These are phyloP conservation scores for Pseudogymnoascus sp. DNA, from an alignment of 2,329 filamentous ascomycete species.

Conservation along the genomic window DNA sequence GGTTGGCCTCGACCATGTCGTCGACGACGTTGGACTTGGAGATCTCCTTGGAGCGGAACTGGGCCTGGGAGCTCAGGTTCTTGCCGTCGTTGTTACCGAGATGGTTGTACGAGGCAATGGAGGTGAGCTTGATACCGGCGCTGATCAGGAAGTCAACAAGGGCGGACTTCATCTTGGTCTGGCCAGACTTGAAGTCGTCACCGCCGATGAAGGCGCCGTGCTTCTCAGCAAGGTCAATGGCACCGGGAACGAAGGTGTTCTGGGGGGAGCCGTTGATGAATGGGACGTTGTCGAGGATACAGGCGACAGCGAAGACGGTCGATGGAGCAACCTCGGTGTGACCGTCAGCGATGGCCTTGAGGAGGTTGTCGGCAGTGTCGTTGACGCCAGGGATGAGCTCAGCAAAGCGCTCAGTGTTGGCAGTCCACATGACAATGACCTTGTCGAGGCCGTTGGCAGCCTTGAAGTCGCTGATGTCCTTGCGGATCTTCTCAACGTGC, in stretches of 20 bases:
- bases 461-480: constrained; percentile 95
- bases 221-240: constrained; percentile 78
- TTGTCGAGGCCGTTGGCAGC: constrained; percentile 76
- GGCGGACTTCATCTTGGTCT: constrained; percentile 99
- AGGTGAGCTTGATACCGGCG: constrained; percentile 96
- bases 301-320: constrained; percentile 91
- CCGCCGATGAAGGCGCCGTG: constrained; percentile 88
- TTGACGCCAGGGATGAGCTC: constrained; percentile 84
- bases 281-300: constrained; percentile 77
- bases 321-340: constrained; percentile 92
- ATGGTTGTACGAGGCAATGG: constrained; percentile 98
- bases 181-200: constrained; percentile 98
- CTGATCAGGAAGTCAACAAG: constrained; percentile 98
- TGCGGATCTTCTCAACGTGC: constrained; percentile 86
- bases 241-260: constrained; percentile 96
- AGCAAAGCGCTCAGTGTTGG: constrained; percentile 96
- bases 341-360: constrained; percentile 77
- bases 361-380: constrained; percentile 89
- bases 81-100: constrained; percentile 99
- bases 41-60: constrained; percentile 99
- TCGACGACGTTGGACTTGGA: constrained; percentile 99
- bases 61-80: constrained; percentile 94
- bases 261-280: constrained; percentile 99
- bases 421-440: constrained; percentile 96
- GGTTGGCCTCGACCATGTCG: constrained; percentile 97